Base-by-base conservation (phyloP, 306 rosid species). In the Chamaecrista fasciculata region DNA sequence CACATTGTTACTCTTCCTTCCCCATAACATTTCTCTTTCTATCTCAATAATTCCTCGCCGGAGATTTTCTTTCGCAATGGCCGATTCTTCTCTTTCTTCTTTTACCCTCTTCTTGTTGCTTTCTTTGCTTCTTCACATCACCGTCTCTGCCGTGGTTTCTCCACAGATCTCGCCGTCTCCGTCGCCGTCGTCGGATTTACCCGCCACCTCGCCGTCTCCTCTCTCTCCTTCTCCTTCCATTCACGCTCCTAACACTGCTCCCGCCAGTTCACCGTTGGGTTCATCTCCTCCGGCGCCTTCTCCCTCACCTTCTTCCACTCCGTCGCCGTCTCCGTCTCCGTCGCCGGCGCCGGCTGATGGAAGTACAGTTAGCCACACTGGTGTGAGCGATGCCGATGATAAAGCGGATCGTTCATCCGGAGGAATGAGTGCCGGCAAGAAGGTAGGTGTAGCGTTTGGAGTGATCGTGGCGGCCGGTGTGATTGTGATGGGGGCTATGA, bases 381-480 rank as follows among this genome's bases (percentile, higher is more conserved):
- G 16, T 21, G 1, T 77, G 2, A 16, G 3, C n/a, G 47, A 11
- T 9, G 14, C 0, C 1, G 37, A 12, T 33, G 23, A 1, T 20
- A 29, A 50, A 57, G 28, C 25, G 18, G 31, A 44, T 8, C 15
- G 16, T 23, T 80, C 86, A 4, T 78, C 85, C 11, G 81, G 80
- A 1, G 92, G 95, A 65, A 76, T 77, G 87, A 91, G 81, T 50
- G 56, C 75, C 0, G 95, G 87, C 9, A 91, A 91, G 84, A 89
- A 89, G 72, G 97, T 85, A 0, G 99, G 96, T 20, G 72, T 95
- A 36, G 95, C 82, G 33, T 20, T 91, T 1, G 96, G 92, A 85
- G 91, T 89, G 6, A 60, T 91, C 4, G 73, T 62, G 0, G 89
- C 75, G 1, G 92, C 46, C 5, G 70, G 76, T 15, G 59, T 72